A percentile compares a stretch with the other conserved stretches of the same genome.
Evolutionary conservation across 169 alveolate genomes (phyloP).

Genomic region (Plasmodium reichenowi): DNA sequence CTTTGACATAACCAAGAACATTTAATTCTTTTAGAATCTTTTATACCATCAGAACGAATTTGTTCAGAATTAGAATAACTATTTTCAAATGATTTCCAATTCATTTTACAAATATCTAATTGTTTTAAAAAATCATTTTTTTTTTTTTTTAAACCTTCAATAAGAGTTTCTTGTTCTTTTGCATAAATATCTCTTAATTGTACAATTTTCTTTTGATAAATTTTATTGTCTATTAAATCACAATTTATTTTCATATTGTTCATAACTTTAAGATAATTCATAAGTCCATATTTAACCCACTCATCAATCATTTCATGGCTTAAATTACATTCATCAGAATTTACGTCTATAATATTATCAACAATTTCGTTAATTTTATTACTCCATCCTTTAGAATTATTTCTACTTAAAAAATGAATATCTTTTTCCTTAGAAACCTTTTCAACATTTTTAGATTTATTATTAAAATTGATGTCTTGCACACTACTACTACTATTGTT

Average conservation of each 20-base stretch:
- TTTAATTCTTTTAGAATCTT: slow-evolving; percentile 62
- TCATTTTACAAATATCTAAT: slow-evolving; percentile 43
- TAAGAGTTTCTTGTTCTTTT: slow-evolving; percentile 70
- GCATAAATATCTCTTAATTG: slow-evolving; percentile 38
- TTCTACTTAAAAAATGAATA: slow-evolving; percentile 12
- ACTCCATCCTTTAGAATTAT: not conserved
- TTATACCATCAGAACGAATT: slow-evolving; percentile 60
- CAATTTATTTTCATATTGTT: slow-evolving; percentile 65
- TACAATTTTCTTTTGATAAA: slow-evolving; percentile 34
- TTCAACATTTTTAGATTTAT: not conserved
- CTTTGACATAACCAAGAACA: slow-evolving; percentile 78
- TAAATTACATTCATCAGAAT: slow-evolving; percentile 8
- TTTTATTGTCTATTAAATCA: slow-evolving; percentile 50
- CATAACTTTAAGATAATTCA: slow-evolving; percentile 53
- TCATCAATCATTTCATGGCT: slow-evolving; percentile 48
- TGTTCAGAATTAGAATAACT: slow-evolving; percentile 73
- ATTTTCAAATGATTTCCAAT: slow-evolving; percentile 76
- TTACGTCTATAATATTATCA: slow-evolving; percentile 40
- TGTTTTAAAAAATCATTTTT: slow-evolving; percentile 72
- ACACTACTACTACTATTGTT: not conserved
- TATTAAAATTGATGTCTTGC: not conserved
- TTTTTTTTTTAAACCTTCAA: slow-evolving; percentile 59
- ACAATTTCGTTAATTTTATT: slow-evolving; percentile 37
- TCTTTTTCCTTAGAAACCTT: not conserved
- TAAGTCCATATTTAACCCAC: slow-evolving; percentile 53